Evolutionary conservation across 768 basidiomycete genomes (phyloP).

Genomic region (Xerocomellus intermedius): DNA sequence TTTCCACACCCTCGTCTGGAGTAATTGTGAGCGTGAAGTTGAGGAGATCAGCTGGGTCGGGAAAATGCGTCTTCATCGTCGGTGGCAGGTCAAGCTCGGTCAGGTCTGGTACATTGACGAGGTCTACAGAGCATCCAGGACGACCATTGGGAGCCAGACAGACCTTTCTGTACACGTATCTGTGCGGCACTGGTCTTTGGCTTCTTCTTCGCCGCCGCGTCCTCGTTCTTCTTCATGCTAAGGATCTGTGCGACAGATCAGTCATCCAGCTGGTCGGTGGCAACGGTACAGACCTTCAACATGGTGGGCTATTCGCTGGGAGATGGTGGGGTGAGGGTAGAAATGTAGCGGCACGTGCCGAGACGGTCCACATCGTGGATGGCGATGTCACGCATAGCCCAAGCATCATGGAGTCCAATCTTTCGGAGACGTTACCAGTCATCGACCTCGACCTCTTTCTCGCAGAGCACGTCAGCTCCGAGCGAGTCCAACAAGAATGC

Average conservation of each 20-base stretch:
- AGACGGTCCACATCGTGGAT: constrained; percentile 1
- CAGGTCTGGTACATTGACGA: constrained; percentile 55
- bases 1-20: constrained; percentile 85
- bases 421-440: constrained; percentile 59
- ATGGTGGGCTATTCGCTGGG: constrained; percentile 27
- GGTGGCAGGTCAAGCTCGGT: constrained; percentile 95
- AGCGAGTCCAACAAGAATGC: constrained; percentile 57
- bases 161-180: constrained; percentile 99
- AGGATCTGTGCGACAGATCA: constrained; percentile 67
- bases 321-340: constrained; percentile 21
- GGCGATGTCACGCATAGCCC: not conserved
- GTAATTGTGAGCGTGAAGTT: constrained; percentile 95
- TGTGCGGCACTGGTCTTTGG: constrained; percentile 98
- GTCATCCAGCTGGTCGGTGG: not conserved
- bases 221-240: constrained; percentile 99
- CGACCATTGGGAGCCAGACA: constrained; percentile 1
- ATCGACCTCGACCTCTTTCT: constrained; percentile 77
- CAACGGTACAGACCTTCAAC: constrained; percentile 40
- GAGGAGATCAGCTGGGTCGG: constrained; percentile 90
- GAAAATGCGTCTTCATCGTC: constrained; percentile 95
- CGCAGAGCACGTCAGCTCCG: constrained; percentile 42
- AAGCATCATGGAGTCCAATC: constrained; percentile 39
- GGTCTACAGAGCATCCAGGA: constrained; percentile 5
- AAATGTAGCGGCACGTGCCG: constrained; percentile 33
- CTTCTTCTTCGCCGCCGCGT: constrained; percentile 95